These are phyloP conservation scores for Cantharellus anzutake DNA, from an alignment of 768 basidiomycete genomes.

Conservation along the genomic window DNA sequence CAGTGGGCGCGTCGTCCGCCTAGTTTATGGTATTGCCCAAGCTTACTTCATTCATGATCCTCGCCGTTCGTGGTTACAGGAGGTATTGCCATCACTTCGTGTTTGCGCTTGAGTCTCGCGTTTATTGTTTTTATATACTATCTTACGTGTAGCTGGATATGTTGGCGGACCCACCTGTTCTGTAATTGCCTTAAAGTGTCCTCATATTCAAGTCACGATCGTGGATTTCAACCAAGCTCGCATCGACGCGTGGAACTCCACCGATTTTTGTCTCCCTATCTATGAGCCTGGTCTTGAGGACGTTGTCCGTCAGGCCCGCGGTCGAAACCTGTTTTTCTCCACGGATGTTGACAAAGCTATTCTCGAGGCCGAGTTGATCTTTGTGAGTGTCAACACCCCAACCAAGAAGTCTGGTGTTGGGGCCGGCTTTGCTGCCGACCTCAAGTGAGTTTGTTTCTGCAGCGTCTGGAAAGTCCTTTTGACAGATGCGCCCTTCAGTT, in stretches of 20 bases:
- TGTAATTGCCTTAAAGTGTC: slow-evolving; percentile 85
- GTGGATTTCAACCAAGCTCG: slow-evolving; percentile 92
- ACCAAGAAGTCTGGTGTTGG: slow-evolving; percentile 98
- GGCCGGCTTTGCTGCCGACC: slow-evolving; percentile 94
- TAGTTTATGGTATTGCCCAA: background rate
- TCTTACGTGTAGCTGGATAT: slow-evolving; percentile 41
- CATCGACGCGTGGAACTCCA: slow-evolving; percentile 91
- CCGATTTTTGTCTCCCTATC: slow-evolving; percentile 73
- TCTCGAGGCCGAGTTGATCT: slow-evolving; percentile 89
- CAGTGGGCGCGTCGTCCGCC: background rate
- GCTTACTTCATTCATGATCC: background rate
- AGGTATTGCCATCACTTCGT: background rate
- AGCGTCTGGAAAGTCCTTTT: background rate
- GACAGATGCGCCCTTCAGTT: slow-evolving; percentile 31
- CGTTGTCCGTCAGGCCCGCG: slow-evolving; percentile 73
- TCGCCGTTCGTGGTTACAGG: background rate
- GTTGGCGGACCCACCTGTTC: slow-evolving; percentile 94
- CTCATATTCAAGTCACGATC: slow-evolving; percentile 86
- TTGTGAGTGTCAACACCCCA: slow-evolving; percentile 96
- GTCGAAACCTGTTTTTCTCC: slow-evolving; percentile 92
- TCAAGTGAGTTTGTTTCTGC: slow-evolving; percentile 50
- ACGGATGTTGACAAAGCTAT: slow-evolving; percentile 89
- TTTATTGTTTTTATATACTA: background rate
- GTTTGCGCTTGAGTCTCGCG: background rate
- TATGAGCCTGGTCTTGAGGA: slow-evolving; percentile 94